Evolutionary conservation across 2,329 filamentous ascomycete genomes (phyloP), one percentile per base, ranked within the genome.

Genomic region (Plenodomus biglobosus): DNA sequence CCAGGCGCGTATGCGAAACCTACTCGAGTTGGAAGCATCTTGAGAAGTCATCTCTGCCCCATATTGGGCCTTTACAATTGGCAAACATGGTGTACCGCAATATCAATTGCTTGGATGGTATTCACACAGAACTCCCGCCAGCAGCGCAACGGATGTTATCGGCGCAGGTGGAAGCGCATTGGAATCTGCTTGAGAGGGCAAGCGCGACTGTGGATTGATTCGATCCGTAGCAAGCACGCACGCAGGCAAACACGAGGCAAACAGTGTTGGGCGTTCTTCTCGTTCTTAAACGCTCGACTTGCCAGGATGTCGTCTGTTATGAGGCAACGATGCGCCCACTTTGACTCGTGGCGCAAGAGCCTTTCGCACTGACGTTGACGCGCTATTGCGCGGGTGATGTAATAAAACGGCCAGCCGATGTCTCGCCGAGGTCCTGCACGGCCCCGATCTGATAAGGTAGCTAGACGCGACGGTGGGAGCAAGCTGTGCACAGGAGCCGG

Each of bases 1-100:
- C 19, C 21, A 52, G 16, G 35, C 35, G 35, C 35, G 35, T 16
- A 16, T 5, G 3, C 8, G 19, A 15, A 37, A 37, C 86, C 70
- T 74, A 90, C 87, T 90, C 84, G 70, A 75, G 77, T 66, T 83
- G 79, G 59, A 86, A 85, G 66, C 84, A 86, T 48, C 59, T 64
- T 38, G 81, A 81, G 62, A 86, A 78, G 70, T 86, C 84, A 69
- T 86, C 84, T 52, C 74, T 68, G 57, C 75, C 74, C 84, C 84
- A 86, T 56, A 83, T 66, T 30, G 81, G 79, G 65, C 77, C 76
- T 65, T 75, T 73, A 70, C 84, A 86, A 59, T 75, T 75, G 58
- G 76, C 78, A 55, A 81, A 78, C 82, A 82, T 83, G 59, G 50
- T 44, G 30, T 7, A 8, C 22, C 54, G 50, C 48, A 38, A 46